Evolutionary conservation across 306 rosid species (phyloP).

Genomic region (Vigna reflexopilosa): DNA sequence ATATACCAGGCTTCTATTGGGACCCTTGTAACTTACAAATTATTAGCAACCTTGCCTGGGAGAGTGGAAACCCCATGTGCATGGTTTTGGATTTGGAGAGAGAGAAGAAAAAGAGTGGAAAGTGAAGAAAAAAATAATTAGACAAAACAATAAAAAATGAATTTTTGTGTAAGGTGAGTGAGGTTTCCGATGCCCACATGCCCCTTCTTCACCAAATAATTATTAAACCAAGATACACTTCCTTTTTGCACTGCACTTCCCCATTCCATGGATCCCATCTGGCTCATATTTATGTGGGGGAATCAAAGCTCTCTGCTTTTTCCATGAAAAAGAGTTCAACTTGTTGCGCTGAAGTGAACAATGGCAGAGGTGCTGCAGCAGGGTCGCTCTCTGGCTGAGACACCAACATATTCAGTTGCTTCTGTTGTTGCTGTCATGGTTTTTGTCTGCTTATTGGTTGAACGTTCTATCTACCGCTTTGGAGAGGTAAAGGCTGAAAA

Average conservation of each 20-base stretch:
- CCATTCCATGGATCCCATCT: constrained; percentile 59
- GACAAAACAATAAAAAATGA: constrained; percentile 33
- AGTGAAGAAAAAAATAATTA: constrained; percentile 11
- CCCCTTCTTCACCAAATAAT: constrained; percentile 42
- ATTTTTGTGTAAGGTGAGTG: constrained; percentile 18
- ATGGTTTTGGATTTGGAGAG: constrained; percentile 39
- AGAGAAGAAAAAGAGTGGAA: not conserved
- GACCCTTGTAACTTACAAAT: constrained; percentile 28
- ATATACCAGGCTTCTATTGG: constrained; percentile 16
- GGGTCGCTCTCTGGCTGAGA: constrained; percentile 85
- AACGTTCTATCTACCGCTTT: constrained; percentile 81
- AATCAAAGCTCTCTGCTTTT: not conserved
- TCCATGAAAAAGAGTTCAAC: constrained; percentile 31
- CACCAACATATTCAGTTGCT: constrained; percentile 96
- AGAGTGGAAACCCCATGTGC: constrained; percentile 51
- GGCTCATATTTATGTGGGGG: constrained; percentile 24
- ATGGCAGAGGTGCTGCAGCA: constrained; percentile 54
- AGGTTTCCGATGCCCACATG: constrained; percentile 50
- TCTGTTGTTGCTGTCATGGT: constrained; percentile 92
- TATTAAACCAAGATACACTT: constrained; percentile 9
- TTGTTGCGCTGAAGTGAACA: constrained; percentile 40
- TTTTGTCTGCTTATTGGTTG: constrained; percentile 76
- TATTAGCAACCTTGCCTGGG: constrained; percentile 11
- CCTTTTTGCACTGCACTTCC: constrained; percentile 46
- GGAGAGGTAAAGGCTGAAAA: constrained; percentile 62